phyloP scores from a whole-genome alignment of 192 early-diverging fungal species.

The Linnemannia hyalina region DNA sequence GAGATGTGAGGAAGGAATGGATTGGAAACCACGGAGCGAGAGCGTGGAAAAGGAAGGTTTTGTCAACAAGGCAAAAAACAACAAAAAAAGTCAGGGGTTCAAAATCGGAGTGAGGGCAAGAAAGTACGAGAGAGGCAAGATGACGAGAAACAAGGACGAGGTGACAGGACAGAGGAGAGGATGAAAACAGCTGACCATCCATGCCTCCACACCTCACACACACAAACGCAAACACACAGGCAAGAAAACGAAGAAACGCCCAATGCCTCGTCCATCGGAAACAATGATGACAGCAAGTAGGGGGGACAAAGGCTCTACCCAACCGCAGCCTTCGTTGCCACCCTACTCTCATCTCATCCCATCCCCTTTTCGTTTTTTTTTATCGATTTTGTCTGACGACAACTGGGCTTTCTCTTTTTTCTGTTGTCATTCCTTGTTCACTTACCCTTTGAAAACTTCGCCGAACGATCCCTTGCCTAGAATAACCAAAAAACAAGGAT shows the following conservation, averaged over 20 bases:
- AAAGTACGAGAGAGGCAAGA: not conserved
- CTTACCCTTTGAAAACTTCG: slow-evolving; percentile 87
- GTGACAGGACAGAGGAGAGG: not conserved
- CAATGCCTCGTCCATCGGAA: not conserved
- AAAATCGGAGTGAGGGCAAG: not conserved
- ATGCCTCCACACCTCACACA: not conserved
- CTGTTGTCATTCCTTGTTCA: not conserved
- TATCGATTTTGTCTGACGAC: not conserved
- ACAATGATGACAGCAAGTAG: not conserved
- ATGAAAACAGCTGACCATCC: slow-evolving; percentile 20
- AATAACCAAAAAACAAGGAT: not conserved
- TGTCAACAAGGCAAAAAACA: not conserved
- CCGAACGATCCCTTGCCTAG: slow-evolving; percentile 85
- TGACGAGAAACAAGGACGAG: not conserved
- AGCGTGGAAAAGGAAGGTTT: slow-evolving; percentile 7
- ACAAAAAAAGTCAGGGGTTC: slow-evolving; percentile 12
- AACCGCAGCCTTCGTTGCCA: not conserved
- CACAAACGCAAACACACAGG: not conserved
- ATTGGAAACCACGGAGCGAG: not conserved
- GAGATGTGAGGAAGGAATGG: not conserved
- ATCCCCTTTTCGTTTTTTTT: not conserved
- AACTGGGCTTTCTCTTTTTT: not conserved
- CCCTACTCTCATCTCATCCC: no score
- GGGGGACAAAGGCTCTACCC: slow-evolving; percentile 7
- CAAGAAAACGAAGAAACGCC: not conserved